Conservation (phyloP, 257 asterid species). For the Thymus mandschuricus region DNA sequence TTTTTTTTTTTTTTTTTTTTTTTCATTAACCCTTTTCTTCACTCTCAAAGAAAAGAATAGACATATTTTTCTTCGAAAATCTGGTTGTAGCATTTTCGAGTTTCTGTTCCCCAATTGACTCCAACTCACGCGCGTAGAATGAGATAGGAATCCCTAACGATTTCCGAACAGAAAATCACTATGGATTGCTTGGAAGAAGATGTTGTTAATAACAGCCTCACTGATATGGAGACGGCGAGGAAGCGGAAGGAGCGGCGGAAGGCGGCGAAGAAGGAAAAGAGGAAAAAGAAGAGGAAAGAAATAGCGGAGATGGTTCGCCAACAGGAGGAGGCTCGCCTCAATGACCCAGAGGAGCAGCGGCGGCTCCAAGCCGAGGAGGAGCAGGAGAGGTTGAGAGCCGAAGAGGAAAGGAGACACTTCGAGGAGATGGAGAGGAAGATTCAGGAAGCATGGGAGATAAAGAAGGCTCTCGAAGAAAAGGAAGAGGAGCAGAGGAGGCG, state of each 20-base stretch:
- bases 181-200: conserved; percentile 29
- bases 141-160: conserved; percentile 29
- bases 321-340: conserved; percentile 70
- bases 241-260: conserved; percentile 76
- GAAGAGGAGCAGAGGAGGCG: conserved; percentile 62
- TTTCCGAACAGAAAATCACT: conserved; percentile 3
- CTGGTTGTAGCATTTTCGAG: no score
- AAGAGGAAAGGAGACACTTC: conserved; percentile 66
- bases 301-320: conserved; percentile 69
- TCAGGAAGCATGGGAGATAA: conserved; percentile 68
- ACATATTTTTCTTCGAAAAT: no score
- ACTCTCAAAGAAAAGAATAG: no score
- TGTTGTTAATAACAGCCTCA: not conserved
- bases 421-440: conserved; percentile 82
- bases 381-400: conserved; percentile 67
- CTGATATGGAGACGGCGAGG: conserved; percentile 20
- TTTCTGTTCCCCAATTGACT: no score
- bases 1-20: no score
- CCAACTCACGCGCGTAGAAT: not conserved
- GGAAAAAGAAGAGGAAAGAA: conserved; percentile 86
- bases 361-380: conserved; percentile 75
- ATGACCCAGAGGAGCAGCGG: conserved; percentile 76
- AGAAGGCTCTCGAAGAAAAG: conserved; percentile 52
- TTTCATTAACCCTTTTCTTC: no score
- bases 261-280: conserved; percentile 78